Conservation (phyloP, 257 asterid genomes). For the Linderniella brevidens region DNA sequence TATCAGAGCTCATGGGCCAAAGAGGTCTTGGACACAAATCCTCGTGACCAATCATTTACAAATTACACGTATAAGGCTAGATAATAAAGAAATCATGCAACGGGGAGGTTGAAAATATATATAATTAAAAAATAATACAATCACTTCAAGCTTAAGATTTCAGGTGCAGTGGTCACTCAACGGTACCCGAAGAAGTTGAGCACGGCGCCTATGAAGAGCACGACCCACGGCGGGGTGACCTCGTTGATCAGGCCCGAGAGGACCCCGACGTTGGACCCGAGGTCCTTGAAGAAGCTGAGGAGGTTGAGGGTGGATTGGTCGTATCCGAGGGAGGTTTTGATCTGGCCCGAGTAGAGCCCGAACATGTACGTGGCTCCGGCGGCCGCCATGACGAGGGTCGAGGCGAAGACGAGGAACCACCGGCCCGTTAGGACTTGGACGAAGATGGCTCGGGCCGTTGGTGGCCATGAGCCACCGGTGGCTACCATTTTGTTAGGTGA, state of each 20-base stretch:
- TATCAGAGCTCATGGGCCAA: too few relatives aligned
- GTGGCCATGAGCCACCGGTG: slow-evolving; percentile 10
- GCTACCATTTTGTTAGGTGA: slow-evolving; percentile 17
- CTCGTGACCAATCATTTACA: too few relatives aligned
- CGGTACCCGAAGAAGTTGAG: slow-evolving; percentile 69
- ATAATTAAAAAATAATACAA: too few relatives aligned
- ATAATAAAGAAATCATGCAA: too few relatives aligned
- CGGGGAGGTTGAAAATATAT: too few relatives aligned
- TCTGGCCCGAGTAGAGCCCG: slow-evolving; percentile 35
- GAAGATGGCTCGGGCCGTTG: slow-evolving; percentile 12
- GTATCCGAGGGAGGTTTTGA: slow-evolving; percentile 39
- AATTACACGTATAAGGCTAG: too few relatives aligned
- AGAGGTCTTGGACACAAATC: too few relatives aligned
- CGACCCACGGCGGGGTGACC: slow-evolving; percentile 84
- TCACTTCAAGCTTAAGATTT: too few relatives aligned
- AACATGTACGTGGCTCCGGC: slow-evolving; percentile 91
- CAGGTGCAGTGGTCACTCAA: too few relatives aligned
- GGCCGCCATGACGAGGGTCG: slow-evolving; percentile 49
- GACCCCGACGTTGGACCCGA: slow-evolving; percentile 59
- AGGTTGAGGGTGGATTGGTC: slow-evolving; percentile 68
- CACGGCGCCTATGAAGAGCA: slow-evolving; percentile 49
- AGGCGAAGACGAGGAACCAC: slow-evolving; percentile 71
- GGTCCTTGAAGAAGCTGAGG: slow-evolving; percentile 70
- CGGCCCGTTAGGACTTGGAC: slow-evolving; percentile 38
- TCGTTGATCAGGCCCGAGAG: slow-evolving; percentile 60